phyloP scores from a whole-genome alignment of 2,329 filamentous ascomycete species.

The Apiospora aurea region DNA sequence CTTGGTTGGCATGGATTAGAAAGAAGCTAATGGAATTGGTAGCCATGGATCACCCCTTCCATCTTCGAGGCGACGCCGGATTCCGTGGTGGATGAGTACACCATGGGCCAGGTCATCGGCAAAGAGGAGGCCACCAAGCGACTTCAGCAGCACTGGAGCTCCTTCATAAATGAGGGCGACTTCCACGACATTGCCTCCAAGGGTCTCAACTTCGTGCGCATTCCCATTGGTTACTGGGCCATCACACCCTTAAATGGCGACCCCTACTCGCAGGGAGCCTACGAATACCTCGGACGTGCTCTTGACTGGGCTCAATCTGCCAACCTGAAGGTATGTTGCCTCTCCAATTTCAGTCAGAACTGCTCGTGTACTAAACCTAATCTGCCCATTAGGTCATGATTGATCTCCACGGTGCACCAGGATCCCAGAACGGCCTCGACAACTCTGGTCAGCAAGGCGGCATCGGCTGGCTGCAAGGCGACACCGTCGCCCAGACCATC shows the following conservation, averaged over 20 bases:
- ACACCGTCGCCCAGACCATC: slow-evolving; percentile 46
- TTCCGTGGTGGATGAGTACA: slow-evolving; percentile 57
- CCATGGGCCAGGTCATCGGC: slow-evolving; percentile 56
- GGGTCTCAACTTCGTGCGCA: slow-evolving; percentile 65
- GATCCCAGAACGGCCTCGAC: slow-evolving; percentile 67
- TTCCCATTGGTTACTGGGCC: slow-evolving; percentile 67
- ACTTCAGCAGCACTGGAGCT: slow-evolving; percentile 58
- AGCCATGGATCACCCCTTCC: slow-evolving; percentile 80
- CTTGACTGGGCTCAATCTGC: slow-evolving; percentile 62
- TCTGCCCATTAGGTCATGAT: slow-evolving; percentile 52
- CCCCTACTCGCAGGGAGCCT: slow-evolving; percentile 52
- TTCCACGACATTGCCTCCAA: slow-evolving; percentile 63
- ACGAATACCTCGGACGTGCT: slow-evolving; percentile 59
- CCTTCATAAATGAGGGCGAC: slow-evolving; percentile 56
- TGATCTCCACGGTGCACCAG: slow-evolving; percentile 64
- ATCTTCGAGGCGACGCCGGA: slow-evolving; percentile 61
- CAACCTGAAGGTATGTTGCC: slow-evolving; percentile 28
- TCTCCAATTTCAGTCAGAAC: too few relatives aligned
- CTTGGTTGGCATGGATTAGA: too few relatives aligned
- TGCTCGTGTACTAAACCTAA: too few relatives aligned
- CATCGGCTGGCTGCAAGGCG: slow-evolving; percentile 41
- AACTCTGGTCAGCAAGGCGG: slow-evolving; percentile 61
- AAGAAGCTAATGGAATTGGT: slow-evolving; percentile 37
- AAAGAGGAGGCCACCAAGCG: slow-evolving; percentile 47
- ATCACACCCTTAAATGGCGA: slow-evolving; percentile 56